Conservation (phyloP, 352 stramenopile genomes). For the Phytophthora pini region DNA sequence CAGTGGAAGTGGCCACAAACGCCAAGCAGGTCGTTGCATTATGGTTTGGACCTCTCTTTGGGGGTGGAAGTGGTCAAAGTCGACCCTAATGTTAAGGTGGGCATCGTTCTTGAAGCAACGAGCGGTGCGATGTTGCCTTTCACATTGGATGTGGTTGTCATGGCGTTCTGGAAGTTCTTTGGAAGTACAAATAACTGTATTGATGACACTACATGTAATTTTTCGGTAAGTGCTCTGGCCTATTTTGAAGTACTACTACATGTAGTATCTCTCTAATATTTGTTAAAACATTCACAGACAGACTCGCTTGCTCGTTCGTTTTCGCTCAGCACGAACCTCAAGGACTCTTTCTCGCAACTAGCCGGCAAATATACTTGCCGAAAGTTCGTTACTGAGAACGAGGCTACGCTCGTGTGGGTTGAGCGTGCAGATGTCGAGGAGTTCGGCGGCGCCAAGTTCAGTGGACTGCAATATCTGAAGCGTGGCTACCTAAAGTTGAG, state of each 20-base stretch:
- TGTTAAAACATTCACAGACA: neutral
- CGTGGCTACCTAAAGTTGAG: neutral
- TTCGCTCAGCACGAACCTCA: neutral
- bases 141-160: conserved; percentile 5
- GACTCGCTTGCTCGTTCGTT: conserved; percentile 8
- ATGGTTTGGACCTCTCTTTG: conserved; percentile 3
- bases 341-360: neutral
- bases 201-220: neutral
- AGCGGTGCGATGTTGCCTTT: conserved; percentile 5
- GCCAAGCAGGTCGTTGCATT: neutral
- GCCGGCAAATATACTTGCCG: conserved; percentile 24
- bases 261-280: neutral
- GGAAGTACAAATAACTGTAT: neutral
- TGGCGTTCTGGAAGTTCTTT: conserved; percentile 15
- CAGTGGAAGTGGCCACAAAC: neutral
- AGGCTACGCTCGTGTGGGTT: conserved; percentile 41
- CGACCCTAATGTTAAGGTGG: neutral
- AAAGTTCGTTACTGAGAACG: conserved; percentile 41
- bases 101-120: conserved; percentile 3
- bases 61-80: conserved; percentile 4
- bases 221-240: conserved; percentile 1
- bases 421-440: conserved; percentile 26
- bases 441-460: conserved; percentile 1
- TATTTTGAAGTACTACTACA: neutral
- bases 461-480: neutral